These are phyloP conservation scores for Candida qinlingensis DNA, from an alignment of 805 yeast genomes.

Conservation along the genomic window DNA sequence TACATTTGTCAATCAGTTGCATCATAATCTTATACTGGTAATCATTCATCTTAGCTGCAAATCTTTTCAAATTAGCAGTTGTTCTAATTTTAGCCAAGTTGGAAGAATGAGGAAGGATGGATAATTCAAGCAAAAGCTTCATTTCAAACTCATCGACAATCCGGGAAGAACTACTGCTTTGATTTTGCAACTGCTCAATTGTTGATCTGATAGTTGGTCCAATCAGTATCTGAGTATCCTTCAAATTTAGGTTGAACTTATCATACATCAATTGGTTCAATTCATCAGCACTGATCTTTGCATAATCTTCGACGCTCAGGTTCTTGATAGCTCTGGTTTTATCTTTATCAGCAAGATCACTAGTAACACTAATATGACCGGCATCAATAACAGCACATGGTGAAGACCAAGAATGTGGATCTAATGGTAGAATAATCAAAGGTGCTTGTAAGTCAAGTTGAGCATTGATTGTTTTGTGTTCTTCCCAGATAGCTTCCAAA, in stretches of 20 bases:
- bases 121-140: conserved; percentile 69
- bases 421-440: conserved; percentile 76
- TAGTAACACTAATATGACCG: conserved; percentile 82
- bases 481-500: conserved; percentile 86
- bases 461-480: conserved; percentile 84
- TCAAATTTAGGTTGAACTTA: conserved; percentile 66
- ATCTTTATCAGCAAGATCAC: conserved; percentile 72
- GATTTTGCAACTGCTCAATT: conserved; percentile 59
- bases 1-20: conserved; percentile 63
- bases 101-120: conserved; percentile 77
- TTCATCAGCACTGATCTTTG: conserved; percentile 31
- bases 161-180: conserved; percentile 37
- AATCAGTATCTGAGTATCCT: conserved; percentile 83
- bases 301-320: conserved; percentile 68
- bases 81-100: conserved; percentile 68
- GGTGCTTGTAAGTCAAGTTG: conserved; percentile 93
- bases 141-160: conserved; percentile 74
- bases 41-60: conserved; percentile 74
- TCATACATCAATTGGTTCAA: conserved; percentile 74
- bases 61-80: conserved; percentile 70
- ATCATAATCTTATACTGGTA: conserved; percentile 85
- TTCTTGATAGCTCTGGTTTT: conserved; percentile 65
- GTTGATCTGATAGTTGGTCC: conserved; percentile 80
- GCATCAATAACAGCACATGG: conserved; percentile 93
- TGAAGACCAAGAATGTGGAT: conserved; percentile 71